Percentiles rank a stretch among this genome's conserved stretches.
Conservation (phyloP, 2,329 filamentous ascomycete genomes). For the Colletotrichum sp. region DNA sequence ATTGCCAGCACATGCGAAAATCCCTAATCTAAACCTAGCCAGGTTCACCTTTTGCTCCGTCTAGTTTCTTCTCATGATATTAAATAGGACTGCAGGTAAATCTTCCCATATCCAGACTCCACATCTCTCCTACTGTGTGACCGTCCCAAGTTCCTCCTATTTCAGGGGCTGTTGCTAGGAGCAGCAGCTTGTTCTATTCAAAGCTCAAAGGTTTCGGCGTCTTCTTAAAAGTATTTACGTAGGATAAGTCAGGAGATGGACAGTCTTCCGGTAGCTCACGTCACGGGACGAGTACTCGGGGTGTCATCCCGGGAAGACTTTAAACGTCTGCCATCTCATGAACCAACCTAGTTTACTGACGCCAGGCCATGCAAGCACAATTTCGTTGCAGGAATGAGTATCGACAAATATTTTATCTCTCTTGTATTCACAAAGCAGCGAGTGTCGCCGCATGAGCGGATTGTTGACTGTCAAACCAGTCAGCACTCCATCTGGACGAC, state of each 20-base stretch:
- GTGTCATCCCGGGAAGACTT: not conserved
- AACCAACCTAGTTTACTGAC: not conserved
- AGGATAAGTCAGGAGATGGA: not conserved
- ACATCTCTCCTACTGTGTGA: not conserved
- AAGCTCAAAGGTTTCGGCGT: not conserved
- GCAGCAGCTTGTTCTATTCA: not conserved
- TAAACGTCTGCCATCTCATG: not conserved
- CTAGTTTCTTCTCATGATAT: no score
- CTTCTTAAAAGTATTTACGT: not conserved
- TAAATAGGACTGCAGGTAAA: no score
- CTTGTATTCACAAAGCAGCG: not conserved
- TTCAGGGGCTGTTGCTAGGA: not conserved
- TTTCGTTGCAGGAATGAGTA: not conserved
- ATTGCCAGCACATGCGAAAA: not conserved
- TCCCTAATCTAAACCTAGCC: not conserved
- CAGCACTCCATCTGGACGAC: not conserved
- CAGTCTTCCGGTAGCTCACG: not conserved
- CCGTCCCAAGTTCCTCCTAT: not conserved
- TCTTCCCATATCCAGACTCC: no score
- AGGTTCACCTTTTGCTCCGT: not conserved
- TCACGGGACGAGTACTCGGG: not conserved
- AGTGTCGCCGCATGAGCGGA: not conserved
- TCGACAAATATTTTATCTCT: accelerated
- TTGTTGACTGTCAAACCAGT: not conserved
- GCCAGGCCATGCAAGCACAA: not conserved